These are phyloP conservation scores for Didymella pinodella DNA, from an alignment of 2,329 filamentous ascomycete species.

Conservation along the genomic window DNA sequence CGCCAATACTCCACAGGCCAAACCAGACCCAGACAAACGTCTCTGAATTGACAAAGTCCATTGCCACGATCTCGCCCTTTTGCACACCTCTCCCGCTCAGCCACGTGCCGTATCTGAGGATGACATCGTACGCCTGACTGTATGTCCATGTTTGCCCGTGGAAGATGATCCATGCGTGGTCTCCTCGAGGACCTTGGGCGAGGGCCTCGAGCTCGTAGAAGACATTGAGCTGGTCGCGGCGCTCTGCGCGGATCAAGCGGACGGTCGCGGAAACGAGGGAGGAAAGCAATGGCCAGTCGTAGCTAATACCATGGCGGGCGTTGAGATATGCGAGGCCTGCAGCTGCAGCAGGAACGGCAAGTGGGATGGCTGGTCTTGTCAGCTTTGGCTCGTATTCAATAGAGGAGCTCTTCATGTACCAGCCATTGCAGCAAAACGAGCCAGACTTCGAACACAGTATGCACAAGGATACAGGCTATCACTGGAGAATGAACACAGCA, in stretches of 20 bases:
- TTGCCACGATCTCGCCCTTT: conserved; percentile 49
- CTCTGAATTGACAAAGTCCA: conserved; percentile 50
- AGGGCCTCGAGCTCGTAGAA: conserved; percentile 48
- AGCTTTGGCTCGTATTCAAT: background rate
- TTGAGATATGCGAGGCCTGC: conserved; percentile 68
- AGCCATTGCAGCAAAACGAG: conserved; percentile 15
- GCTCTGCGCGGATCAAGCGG: conserved; percentile 58
- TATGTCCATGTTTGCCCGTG: conserved; percentile 47
- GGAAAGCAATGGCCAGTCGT: conserved; percentile 68
- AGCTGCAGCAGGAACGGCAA: conserved; percentile 44
- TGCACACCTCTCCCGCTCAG: conserved; percentile 47
- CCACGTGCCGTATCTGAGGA: conserved; percentile 49
- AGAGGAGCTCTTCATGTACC: conserved; percentile 11
- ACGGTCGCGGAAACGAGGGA: conserved; percentile 59
- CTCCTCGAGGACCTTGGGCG: conserved; percentile 37
- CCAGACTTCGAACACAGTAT: background rate
- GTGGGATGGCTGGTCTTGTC: conserved; percentile 36
- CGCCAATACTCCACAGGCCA: conserved; percentile 50
- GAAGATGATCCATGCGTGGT: conserved; percentile 46
- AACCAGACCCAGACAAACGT: conserved; percentile 51
- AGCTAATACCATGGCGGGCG: conserved; percentile 70
- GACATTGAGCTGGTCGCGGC: conserved; percentile 68
- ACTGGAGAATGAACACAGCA: background rate
- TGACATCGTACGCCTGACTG: conserved; percentile 44
- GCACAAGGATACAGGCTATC: conserved; percentile 5